phyloP scores from a whole-genome alignment of 2,329 filamentous ascomycete species.

The Fonsecaea multimorphosa region DNA sequence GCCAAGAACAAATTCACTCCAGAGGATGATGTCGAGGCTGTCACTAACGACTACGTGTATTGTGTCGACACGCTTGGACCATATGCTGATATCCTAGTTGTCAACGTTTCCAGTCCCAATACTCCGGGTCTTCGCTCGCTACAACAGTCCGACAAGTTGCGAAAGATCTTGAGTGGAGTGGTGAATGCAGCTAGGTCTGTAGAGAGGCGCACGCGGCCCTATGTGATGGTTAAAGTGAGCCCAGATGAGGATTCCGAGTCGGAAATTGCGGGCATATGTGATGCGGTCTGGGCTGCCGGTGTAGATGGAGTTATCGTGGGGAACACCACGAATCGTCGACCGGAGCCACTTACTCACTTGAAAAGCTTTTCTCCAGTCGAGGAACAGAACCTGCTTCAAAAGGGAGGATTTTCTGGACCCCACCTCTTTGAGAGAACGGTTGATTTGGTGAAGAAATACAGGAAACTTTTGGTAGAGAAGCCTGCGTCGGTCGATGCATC shows the following conservation, averaged over 20 bases:
- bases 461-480: constrained; percentile 66
- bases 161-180: constrained; percentile 78
- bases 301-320: constrained; percentile 96
- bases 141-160: constrained; percentile 83
- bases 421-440: constrained; percentile 83
- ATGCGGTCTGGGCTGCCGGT: constrained; percentile 80
- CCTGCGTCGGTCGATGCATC: constrained; percentile 19
- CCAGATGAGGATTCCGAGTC: constrained; percentile 88
- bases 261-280: constrained; percentile 86
- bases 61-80: constrained; percentile 81
- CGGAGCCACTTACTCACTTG: constrained; percentile 71
- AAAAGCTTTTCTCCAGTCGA: constrained; percentile 71
- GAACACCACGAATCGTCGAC: constrained; percentile 89
- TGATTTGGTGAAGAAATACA: constrained; percentile 78
- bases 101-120: constrained; percentile 97
- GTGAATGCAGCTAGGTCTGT: constrained; percentile 76
- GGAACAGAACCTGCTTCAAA: constrained; percentile 71
- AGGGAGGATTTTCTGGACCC: constrained; percentile 89
- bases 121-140: constrained; percentile 88
- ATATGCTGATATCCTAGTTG: constrained; percentile 95
- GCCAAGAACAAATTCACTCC: constrained; percentile 96
- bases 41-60: constrained; percentile 81
- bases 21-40: constrained; percentile 80
- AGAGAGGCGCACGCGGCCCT: constrained; percentile 73
- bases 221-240: constrained; percentile 97